phyloP scores from a whole-genome alignment of 1,139 yeast genomes.

The Protomyces pachydermus region DNA sequence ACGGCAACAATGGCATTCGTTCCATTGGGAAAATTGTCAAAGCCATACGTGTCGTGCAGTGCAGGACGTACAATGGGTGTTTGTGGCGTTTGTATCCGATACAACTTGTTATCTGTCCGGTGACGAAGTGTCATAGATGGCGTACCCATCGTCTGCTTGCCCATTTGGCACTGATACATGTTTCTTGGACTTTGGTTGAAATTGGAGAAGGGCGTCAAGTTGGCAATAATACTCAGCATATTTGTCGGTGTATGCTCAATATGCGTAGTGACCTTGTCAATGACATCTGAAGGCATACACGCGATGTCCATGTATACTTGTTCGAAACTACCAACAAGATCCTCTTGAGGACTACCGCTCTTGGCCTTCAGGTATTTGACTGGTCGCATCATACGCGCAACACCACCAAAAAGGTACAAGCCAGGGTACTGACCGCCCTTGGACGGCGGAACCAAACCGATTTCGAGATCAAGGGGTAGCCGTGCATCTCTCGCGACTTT shows the following conservation, averaged over 20 bases:
- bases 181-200: slow-evolving; percentile 99
- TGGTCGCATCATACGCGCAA: slow-evolving; percentile 93
- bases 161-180: slow-evolving; percentile 99
- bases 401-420: slow-evolving; percentile 80
- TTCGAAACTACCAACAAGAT: slow-evolving; percentile 93
- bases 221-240: slow-evolving; percentile 86
- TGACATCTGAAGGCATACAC: slow-evolving; percentile 87
- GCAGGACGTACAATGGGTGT: slow-evolving; percentile 95
- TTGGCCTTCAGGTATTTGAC: slow-evolving; percentile 77
- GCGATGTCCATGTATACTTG: slow-evolving; percentile 97
- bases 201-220: slow-evolving; percentile 94
- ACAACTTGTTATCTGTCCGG: slow-evolving; percentile 90
- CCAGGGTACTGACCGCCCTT: slow-evolving; percentile 97
- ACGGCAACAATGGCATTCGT: slow-evolving; percentile 98
- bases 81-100: slow-evolving; percentile 90
- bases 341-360: slow-evolving; percentile 42
- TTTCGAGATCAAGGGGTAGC: slow-evolving; percentile 78
- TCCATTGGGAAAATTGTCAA: slow-evolving; percentile 98
- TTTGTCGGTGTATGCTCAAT: slow-evolving; percentile 95
- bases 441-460: slow-evolving; percentile 94
- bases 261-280: slow-evolving; percentile 74
- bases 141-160: slow-evolving; percentile 99
- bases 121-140: slow-evolving; percentile 94
- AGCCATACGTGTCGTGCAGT: slow-evolving; percentile 89
- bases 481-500: slow-evolving; percentile 57